Evolutionary conservation across 768 basidiomycete genomes (phyloP), one percentile per base, ranked within the genome.

Genomic region (Termitomyces bulborhizus): DNA sequence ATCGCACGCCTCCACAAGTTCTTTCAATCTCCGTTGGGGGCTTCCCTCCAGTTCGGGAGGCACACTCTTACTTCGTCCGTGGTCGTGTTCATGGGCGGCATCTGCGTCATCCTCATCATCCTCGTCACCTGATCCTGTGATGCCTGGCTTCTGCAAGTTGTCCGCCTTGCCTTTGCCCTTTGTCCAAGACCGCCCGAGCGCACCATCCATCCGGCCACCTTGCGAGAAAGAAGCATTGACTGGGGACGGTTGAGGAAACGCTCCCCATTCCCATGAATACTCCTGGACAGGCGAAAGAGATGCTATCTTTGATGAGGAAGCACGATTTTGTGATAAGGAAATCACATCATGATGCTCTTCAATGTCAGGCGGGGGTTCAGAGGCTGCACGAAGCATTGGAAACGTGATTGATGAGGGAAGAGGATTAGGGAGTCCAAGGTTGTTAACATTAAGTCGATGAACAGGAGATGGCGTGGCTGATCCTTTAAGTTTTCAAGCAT

Each of bases 211-310:
- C n/a, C 76, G 65, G 3, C 75, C 74, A 27, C 75, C 70, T 55
- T 76, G 75, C 1, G 74, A 71, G 62, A 86, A 85, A 11, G 78
- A 72, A 0, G 78, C 59, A 51, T 78, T 79, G 61, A 83, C 69
- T 0, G 88, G 87, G 3, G 90, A 89, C 24, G 83, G 86, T 59
- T 85, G 87, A 29, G 92, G 94, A 63, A 95, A 90, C 18, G 80
- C 84, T 27, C 92, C 93, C 93, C 93, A 95, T 62, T 95, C 94
- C 93, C 93, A 95, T 6, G 89, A 88, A 63, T 93, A 93, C 64
- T 90, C 87, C 54, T 83, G 84, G 3, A 77, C 63, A 4, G 65
- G 67, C 18, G 69, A 50, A 26, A 60, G 41, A 24, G 53, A 39
- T 3, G 50, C 21, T 37, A 46, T 21, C 11, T 53, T 53, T 2